These are phyloP conservation scores for Colletotrichum zoysiae DNA, from an alignment of 2,329 filamentous ascomycete species.

Conservation along the genomic window DNA sequence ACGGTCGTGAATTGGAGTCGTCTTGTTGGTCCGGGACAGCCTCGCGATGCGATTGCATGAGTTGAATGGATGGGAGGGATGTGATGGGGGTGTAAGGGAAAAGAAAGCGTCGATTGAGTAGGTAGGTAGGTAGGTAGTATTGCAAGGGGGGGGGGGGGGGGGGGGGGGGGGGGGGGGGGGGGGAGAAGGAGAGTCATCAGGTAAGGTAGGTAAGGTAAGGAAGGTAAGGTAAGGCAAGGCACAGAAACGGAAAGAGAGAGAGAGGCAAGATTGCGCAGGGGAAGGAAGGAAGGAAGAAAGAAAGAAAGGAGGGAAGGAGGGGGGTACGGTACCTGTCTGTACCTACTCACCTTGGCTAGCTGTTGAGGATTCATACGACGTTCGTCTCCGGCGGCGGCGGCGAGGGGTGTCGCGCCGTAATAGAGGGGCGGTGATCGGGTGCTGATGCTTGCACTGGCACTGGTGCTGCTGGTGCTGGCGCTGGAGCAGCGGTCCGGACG, in stretches of 20 bases:
- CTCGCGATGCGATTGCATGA: constrained; percentile 22
- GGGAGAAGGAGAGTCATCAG: constrained; percentile 1
- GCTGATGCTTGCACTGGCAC: constrained; percentile 45
- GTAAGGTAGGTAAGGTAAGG: constrained; percentile 11
- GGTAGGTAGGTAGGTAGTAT: constrained; percentile 25
- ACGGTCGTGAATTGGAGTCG: constrained; percentile 7
- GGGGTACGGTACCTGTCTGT: constrained; percentile 47
- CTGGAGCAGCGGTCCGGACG: constrained; percentile 38
- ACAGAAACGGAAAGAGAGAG: not conserved
- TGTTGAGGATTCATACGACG: constrained; percentile 59
- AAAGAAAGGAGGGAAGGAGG: not conserved
- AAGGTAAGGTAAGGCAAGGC: constrained; percentile 14
- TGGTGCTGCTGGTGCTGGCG: constrained; percentile 41
- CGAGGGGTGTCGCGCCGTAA: constrained; percentile 51
- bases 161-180: too few species aligned
- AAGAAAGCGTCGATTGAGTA: constrained; percentile 34
- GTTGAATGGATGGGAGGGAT: constrained; percentile 27
- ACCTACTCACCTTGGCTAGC: constrained; percentile 52
- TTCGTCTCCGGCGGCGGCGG: constrained; percentile 52
- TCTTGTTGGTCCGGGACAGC: constrained; percentile 23
- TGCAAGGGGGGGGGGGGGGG: constrained; percentile 41
- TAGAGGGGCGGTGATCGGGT: constrained; percentile 47
- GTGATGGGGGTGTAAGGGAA: constrained; percentile 34
- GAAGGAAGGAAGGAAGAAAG: not conserved
- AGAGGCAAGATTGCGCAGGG: not conserved